Base-by-base conservation (phyloP, 352 stramenopile species). In the Pythium plurisporium region DNA sequence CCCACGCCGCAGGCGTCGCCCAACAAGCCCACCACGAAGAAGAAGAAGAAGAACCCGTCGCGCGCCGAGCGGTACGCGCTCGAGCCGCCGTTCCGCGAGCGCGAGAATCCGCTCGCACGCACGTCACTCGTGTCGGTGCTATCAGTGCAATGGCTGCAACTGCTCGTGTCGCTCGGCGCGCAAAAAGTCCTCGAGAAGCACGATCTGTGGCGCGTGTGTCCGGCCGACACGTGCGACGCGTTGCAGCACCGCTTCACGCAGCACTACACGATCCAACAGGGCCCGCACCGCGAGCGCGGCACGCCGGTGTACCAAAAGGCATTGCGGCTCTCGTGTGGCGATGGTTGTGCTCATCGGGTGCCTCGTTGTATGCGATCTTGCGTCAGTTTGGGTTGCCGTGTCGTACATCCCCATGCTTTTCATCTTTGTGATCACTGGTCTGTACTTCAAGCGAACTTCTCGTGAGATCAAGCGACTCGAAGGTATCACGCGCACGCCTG, bases 391-490 rank as follows among this genome's bases (percentile, higher is more conserved):
- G 33, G 33, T 38, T 15, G 33, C 33, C 9, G 68, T 86, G 11
- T 27, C 86, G 30, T 86, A 87, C 46, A 10, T 74, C 8, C 77
- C 76, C 4, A 62, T 84, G 4, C 40, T 23, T 8, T 63, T 82
- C 43, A 53, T 68, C 12, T 68, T 73, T 22, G 41, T 76, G 30
- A 59, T 66, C 10, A 52, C 80, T 22, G 80, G 79, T 55, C 82
- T 86, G 29, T 96, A 95, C 47, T 96, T 92, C 58, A 67, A 95
- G 41, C 48, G 55, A 10, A 74, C 65, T 6, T 60, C 80, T 47
- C 69, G 72, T 9, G 93, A 98, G 59, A 65, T 98, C n/a, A 97
- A 98, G 73, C 80, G 95, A 14, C 72, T 98, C 14, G 95, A 99
- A 62, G 81, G 82, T 14, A 68, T 98, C 58, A 79, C 64, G 22